Percentiles rank a stretch among this genome's conserved stretches.
These are phyloP conservation scores for Backusella sp. DNA, from an alignment of 192 early-diverging fungal species.

Conservation along the genomic window DNA sequence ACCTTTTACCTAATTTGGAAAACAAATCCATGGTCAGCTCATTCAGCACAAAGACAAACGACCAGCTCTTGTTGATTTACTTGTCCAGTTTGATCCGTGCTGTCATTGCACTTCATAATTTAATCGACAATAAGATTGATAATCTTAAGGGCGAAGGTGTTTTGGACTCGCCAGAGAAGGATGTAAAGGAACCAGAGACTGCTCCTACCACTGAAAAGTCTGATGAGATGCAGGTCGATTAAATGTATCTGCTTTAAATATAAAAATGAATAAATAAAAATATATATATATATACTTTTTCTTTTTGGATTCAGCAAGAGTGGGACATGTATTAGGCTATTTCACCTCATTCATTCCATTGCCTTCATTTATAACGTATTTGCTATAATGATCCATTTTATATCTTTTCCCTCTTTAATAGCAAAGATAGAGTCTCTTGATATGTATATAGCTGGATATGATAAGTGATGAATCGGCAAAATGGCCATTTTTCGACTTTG, in stretches of 20 bases:
- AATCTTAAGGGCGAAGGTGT: constrained; percentile 67
- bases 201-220: neutral
- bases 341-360: too few relatives aligned
- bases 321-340: too few relatives aligned
- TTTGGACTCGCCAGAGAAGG: constrained; percentile 9
- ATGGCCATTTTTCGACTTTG: too few relatives aligned
- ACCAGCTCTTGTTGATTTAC: constrained; percentile 94
- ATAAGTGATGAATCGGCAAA: too few relatives aligned
- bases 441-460: too few relatives aligned
- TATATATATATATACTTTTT: neutral
- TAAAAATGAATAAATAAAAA: neutral
- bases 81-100: constrained; percentile 88
- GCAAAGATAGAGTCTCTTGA: too few relatives aligned
- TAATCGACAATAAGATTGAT: constrained; percentile 98
- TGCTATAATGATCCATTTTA: too few relatives aligned
- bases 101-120: constrained; percentile 94
- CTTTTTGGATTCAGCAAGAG: neutral
- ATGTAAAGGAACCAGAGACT: constrained; percentile 5
- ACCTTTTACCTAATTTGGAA: constrained; percentile 90
- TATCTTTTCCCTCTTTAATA: too few relatives aligned
- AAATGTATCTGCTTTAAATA: neutral
- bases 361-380: too few relatives aligned
- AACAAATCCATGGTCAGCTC: constrained; percentile 74
- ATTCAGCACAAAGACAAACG: constrained; percentile 94
- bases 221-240: constrained; percentile 9